These are phyloP conservation scores for Coniochaeta pulveracea DNA, from an alignment of 2,329 filamentous ascomycete genomes.

Conservation along the genomic window DNA sequence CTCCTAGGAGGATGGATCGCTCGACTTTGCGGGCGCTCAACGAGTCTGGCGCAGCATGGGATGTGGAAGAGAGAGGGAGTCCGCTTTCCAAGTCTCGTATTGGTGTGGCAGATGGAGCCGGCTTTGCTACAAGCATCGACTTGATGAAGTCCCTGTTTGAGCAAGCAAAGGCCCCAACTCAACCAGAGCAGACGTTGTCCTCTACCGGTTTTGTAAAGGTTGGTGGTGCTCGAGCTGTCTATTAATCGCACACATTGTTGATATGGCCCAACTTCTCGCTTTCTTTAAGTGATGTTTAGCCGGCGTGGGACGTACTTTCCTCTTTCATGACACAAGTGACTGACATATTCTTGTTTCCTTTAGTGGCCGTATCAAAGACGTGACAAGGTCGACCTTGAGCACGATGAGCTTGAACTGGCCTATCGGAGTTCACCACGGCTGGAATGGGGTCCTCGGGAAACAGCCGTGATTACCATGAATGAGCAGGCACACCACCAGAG, in stretches of 20 bases:
- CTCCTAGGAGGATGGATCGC: constrained; percentile 88
- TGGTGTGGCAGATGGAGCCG: constrained; percentile 38
- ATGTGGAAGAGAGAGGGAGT: constrained; percentile 20
- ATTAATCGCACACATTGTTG: too few relatives aligned
- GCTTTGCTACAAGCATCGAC: constrained; percentile 83
- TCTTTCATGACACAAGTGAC: constrained; percentile 14
- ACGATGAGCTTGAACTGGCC: constrained; percentile 45
- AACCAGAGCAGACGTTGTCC: constrained; percentile 39
- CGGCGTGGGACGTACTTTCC: constrained; percentile 7
- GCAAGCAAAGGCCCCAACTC: constrained; percentile 48
- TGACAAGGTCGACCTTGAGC: constrained; percentile 54
- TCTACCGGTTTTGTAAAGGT: constrained; percentile 75
- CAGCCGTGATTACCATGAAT: constrained; percentile 38
- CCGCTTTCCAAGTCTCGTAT: constrained; percentile 19
- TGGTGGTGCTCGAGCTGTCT: too few relatives aligned
- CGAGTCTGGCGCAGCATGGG: constrained; percentile 47
- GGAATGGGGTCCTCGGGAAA: constrained; percentile 66
- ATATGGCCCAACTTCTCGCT: too few relatives aligned
- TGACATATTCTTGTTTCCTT: constrained; percentile 24
- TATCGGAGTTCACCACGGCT: constrained; percentile 36
- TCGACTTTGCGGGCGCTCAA: constrained; percentile 52
- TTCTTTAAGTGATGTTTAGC: too few relatives aligned
- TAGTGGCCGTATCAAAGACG: constrained; percentile 85
- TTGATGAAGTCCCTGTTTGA: constrained; percentile 92
- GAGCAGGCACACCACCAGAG: constrained; percentile 14